phyloP scores from a whole-genome alignment of 176 grass and related monocot genomes.

The Puccinellia tenuiflora region DNA sequence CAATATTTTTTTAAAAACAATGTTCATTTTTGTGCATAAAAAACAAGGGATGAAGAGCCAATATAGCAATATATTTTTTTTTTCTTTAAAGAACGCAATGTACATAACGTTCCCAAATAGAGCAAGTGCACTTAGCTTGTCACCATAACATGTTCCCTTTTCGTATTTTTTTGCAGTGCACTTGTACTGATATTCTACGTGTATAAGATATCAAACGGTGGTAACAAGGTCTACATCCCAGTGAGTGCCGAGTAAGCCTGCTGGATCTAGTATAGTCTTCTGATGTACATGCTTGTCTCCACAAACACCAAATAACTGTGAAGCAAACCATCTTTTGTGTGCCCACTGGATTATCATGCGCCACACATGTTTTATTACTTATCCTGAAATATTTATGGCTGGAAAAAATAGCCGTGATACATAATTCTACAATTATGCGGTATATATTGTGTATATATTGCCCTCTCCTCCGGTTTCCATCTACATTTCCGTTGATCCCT shows the following conservation, averaged over 20 bases:
- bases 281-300: slow-evolving; percentile 13
- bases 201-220: slow-evolving; percentile 66
- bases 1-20: too few species aligned
- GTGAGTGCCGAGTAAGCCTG: slow-evolving; percentile 32
- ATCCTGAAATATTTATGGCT: neutral
- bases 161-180: slow-evolving; percentile 43
- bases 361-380: neutral
- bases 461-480: neutral
- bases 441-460: neutral
- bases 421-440: neutral
- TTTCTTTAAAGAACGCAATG: too few species aligned
- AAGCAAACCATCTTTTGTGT: neutral
- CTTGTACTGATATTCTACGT: slow-evolving; percentile 66
- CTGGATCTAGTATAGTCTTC: neutral
- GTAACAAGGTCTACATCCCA: slow-evolving; percentile 42
- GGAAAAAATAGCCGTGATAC: neutral
- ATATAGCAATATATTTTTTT: too few species aligned
- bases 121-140: too few species aligned
- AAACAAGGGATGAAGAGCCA: too few species aligned
- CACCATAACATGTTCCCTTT: neutral
- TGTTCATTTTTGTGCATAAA: too few species aligned
- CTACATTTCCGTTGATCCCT: neutral
- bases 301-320: slow-evolving; percentile 1
- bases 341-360: neutral
- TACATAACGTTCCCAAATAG: too few species aligned